Evolutionary conservation across 495 filamentous ascomycete genomes (phyloP).

Genomic region (Aspergillus avenaceus): DNA sequence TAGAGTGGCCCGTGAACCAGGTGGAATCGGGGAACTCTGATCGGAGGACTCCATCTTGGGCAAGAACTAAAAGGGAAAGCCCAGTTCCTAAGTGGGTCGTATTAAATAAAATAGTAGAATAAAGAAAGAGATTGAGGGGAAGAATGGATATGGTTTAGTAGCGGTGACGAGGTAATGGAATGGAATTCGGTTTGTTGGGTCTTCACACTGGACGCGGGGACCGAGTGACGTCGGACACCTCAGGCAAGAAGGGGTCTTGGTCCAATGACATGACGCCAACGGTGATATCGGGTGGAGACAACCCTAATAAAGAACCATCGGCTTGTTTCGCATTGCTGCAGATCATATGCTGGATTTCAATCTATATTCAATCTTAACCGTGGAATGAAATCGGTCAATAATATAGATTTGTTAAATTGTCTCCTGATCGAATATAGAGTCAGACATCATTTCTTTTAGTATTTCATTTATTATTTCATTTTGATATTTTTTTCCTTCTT

Average conservation of each 20-base stretch:
- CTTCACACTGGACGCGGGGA: not conserved
- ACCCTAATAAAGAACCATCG: not conserved
- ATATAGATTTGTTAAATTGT: too few relatives aligned
- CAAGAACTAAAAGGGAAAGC: not conserved
- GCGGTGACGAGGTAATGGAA: not conserved
- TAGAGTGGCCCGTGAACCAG: conserved; percentile 14
- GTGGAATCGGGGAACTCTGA: conserved; percentile 22
- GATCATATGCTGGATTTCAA: not conserved
- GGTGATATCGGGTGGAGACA: not conserved
- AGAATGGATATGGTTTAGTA: not conserved
- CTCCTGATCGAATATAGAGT: too few relatives aligned
- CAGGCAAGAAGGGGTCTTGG: not conserved
- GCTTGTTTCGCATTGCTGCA: not conserved
- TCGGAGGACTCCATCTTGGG: conserved; percentile 28
- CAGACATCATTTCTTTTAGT: too few relatives aligned
- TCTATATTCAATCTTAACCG: not conserved
- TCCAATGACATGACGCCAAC: not conserved
- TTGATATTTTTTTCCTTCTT: too few relatives aligned
- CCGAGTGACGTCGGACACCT: not conserved
- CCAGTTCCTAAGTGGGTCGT: too few relatives aligned
- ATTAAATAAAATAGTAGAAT: not conserved
- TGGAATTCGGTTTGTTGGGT: not conserved
- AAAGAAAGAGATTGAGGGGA: not conserved
- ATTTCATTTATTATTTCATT: too few relatives aligned
- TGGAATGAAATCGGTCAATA: too few relatives aligned